A percentile compares a stretch with the other conserved stretches of the same genome.
phyloP scores from a whole-genome alignment of 768 basidiomycete species.

The Amanita fuliginea region DNA sequence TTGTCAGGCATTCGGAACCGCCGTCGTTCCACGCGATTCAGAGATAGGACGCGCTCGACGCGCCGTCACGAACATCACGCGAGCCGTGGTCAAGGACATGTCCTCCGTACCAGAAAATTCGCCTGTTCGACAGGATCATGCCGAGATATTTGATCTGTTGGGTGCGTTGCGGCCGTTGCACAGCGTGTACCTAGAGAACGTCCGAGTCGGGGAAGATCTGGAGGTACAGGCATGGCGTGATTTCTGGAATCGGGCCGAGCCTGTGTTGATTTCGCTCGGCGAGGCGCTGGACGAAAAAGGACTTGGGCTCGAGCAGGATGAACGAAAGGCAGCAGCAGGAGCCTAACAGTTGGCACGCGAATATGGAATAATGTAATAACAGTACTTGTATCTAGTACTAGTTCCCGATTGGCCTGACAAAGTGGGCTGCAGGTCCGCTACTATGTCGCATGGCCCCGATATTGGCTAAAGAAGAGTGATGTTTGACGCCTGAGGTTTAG shows the following conservation, averaged over 20 bases:
- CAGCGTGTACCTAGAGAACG: conserved; percentile 12
- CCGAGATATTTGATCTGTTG: conserved; percentile 15
- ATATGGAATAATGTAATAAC: no score
- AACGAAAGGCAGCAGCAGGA: conserved; percentile 1
- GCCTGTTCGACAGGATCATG: conserved; percentile 11
- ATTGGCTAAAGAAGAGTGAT: neutral
- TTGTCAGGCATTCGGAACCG: conserved; percentile 14
- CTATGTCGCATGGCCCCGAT: neutral
- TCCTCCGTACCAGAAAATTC: conserved; percentile 12
- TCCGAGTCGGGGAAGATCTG: neutral
- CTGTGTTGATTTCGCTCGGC: conserved; percentile 13
- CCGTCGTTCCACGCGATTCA: conserved; percentile 13
- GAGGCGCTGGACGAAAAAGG: conserved; percentile 16
- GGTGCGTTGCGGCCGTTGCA: conserved; percentile 14
- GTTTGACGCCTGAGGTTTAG: no score
- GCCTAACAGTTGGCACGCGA: no score
- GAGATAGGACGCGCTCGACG: conserved; percentile 17
- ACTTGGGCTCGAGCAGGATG: conserved; percentile 15
- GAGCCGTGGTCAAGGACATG: conserved; percentile 13
- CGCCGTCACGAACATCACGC: conserved; percentile 11
- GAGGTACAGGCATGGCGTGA: conserved; percentile 10
- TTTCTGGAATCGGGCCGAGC: conserved; percentile 17
- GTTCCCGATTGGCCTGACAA: conserved; percentile 1
- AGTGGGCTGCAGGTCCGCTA: neutral
- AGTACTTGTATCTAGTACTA: no score